Base-by-base conservation (phyloP, 768 basidiomycete species). In the Tephrocybe sp. region DNA sequence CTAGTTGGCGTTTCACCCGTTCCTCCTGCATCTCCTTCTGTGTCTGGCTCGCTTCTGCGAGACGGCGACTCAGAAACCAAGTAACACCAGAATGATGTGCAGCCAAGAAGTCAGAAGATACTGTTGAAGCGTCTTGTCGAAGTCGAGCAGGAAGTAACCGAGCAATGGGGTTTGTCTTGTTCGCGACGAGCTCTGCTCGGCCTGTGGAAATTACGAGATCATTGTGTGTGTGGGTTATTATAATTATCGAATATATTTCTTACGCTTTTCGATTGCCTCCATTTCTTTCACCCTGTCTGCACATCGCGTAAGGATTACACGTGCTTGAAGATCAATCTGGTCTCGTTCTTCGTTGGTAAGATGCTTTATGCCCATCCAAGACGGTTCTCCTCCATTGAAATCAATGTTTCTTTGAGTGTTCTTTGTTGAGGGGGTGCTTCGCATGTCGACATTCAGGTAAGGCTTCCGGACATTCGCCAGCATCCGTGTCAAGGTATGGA, bases 11-110 rank as follows among this genome's bases (percentile, higher is more conserved):
- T 64, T 84, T 86, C 47, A 94, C 79, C 42, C 97, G 85, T 64
- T 95, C 92, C 66, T 97, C 95, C 68, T 99, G 97, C 74, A 97
- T 79, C 56, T 90, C 85, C 57, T 86, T 86, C 57, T 95, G 86
- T 13, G 63, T 74, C 60, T 91, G 83, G 57, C 90, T 87, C 21
- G 86, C 80, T 54, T 88, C 82, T 0, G 92, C 78, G 30, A 99
- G 76, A 31, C 88, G 80, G 43, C 87, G 78, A 62, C 80, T 87
- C 48, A 99, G 81, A 68, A 86, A 94, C 87, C 93, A 94, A 11
- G 91, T 90, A 56, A 99, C 81, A 59, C 88, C 82, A n/a, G 91
- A 78, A 60, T 91, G 91, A 65, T 99, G 97, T 3, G 92, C 91
- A n/a, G 91, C 86, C 57, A 89, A 76, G 60, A 88, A 84, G 47